Evolutionary conservation across 2,329 filamentous ascomycete genomes (phyloP).

Genomic region (Hymenoscyphus repandus): DNA sequence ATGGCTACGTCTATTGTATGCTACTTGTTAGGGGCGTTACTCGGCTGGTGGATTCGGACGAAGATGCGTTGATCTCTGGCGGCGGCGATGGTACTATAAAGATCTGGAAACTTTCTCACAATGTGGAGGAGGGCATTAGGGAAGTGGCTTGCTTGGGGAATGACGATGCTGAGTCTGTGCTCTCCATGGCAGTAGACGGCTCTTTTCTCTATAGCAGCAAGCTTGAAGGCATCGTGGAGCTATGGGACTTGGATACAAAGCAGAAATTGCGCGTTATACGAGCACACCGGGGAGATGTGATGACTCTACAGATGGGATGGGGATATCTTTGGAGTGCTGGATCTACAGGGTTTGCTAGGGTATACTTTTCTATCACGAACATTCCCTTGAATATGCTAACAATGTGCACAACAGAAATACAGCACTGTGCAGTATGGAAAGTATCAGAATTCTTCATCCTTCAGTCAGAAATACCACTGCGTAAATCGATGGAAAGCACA

Average conservation of each 20-base stretch:
- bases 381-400: slow-evolving; percentile 6
- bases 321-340: slow-evolving; percentile 83
- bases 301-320: slow-evolving; percentile 79
- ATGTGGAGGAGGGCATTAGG: slow-evolving; percentile 53
- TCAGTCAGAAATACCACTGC: slow-evolving; percentile 78
- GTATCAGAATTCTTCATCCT: slow-evolving; percentile 42
- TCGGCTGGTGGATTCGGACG: slow-evolving; percentile 61
- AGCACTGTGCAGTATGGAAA: slow-evolving; percentile 60
- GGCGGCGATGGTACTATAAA: slow-evolving; percentile 93
- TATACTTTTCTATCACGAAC: slow-evolving; percentile 38
- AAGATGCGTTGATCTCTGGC: slow-evolving; percentile 82
- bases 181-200: slow-evolving; percentile 81
- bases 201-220: slow-evolving; percentile 91
- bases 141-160: slow-evolving; percentile 62
- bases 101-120: slow-evolving; percentile 68
- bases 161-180: slow-evolving; percentile 57
- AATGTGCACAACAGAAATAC: slow-evolving; percentile 47
- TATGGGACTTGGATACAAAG: slow-evolving; percentile 94
- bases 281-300: slow-evolving; percentile 74
- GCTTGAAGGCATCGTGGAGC: slow-evolving; percentile 79
- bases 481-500: slow-evolving; percentile 78
- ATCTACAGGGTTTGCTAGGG: slow-evolving; percentile 81
- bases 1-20: slow-evolving; percentile 96
- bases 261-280: slow-evolving; percentile 86
- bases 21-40: slow-evolving; percentile 68